Conservation (phyloP, 805 yeast species). For the Ogataea pini region DNA sequence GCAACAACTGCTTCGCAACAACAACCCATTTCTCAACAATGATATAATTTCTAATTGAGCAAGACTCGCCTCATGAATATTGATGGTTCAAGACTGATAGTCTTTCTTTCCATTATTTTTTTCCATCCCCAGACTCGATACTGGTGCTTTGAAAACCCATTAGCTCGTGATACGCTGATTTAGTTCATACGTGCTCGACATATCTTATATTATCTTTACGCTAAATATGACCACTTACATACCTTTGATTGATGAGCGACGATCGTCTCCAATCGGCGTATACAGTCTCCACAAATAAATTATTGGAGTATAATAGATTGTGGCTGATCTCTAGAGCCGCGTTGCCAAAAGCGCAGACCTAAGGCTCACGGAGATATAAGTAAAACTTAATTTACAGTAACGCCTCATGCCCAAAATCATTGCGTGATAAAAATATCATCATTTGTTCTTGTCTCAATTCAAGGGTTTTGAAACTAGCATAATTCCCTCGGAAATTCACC, state of each 20-base stretch:
- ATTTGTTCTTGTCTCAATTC: no score
- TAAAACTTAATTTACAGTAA: background rate
- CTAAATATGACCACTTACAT: no score
- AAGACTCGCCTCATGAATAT: background rate
- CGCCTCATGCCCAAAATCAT: no score
- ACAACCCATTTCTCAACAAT: conserved; percentile 13
- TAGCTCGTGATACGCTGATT: no score
- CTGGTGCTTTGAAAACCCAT: background rate
- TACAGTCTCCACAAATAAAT: conserved; percentile 4
- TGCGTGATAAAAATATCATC: background rate
- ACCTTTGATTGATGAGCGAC: no score
- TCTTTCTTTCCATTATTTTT: no score
- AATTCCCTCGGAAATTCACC: background rate
- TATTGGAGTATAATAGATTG: background rate
- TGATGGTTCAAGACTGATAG: no score
- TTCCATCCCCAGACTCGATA: no score
- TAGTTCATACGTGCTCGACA: no score
- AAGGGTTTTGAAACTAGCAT: background rate
- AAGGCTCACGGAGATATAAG: background rate
- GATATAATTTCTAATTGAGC: background rate
- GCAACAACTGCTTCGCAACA: conserved; percentile 6
- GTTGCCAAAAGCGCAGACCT: background rate
- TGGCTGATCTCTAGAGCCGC: conserved; percentile 6
- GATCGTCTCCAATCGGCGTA: background rate
- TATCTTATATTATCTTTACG: no score